phyloP scores from a whole-genome alignment of 179 eudicot species.

The Silene vulgaris region DNA sequence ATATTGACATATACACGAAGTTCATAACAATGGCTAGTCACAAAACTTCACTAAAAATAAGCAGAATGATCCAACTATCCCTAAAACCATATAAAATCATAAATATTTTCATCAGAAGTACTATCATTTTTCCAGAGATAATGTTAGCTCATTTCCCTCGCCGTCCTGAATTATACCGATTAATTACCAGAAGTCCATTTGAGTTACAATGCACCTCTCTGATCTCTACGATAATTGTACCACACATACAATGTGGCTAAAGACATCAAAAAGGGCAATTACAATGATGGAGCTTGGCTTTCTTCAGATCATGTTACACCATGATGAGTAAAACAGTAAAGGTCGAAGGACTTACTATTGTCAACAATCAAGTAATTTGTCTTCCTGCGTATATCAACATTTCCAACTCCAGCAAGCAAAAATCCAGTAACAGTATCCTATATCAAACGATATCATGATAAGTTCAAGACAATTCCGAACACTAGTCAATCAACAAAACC shows the following conservation, averaged over 20 bases:
- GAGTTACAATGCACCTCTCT: too few relatives aligned
- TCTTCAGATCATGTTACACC: not conserved
- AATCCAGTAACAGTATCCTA: constrained; percentile 94
- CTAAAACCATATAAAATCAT: not conserved
- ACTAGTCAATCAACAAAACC: not conserved
- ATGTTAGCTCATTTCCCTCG: not conserved
- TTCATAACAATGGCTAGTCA: not conserved
- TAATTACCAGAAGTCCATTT: too few relatives aligned
- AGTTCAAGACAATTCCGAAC: constrained; percentile 7
- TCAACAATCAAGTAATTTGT: constrained; percentile 95
- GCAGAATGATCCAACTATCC: not conserved
- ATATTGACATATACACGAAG: not conserved
- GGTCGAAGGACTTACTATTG: constrained; percentile 55
- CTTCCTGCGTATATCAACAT: constrained; percentile 91
- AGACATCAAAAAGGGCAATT: too few relatives aligned
- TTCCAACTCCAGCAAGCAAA: constrained; percentile 93
- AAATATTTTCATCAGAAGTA: not conserved
- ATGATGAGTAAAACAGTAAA: not conserved
- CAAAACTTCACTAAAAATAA: not conserved
- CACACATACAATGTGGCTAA: too few relatives aligned
- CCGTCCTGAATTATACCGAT: too few relatives aligned
- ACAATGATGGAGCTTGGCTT: too few relatives aligned
- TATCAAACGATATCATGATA: constrained; percentile 14
- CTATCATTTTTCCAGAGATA: not conserved
- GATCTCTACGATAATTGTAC: too few relatives aligned